Percentiles rank a stretch among this genome's conserved stretches.
These are phyloP conservation scores for Salix arbutifolia DNA, from an alignment of 345 rosid species.

Conservation along the genomic window DNA sequence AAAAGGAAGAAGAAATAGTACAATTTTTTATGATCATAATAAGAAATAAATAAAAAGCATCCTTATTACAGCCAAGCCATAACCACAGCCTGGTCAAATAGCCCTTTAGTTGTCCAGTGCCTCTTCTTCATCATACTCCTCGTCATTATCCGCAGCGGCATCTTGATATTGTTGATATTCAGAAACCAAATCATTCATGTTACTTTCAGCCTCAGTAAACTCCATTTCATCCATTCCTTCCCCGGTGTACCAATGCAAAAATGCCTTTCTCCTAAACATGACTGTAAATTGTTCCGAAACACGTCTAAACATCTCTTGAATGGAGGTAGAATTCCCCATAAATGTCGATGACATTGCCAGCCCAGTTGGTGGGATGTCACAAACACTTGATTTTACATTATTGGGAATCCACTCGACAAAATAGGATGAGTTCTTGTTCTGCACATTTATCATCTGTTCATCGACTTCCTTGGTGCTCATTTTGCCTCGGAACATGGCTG, in stretches of 20 bases:
- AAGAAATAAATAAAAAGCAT: background rate
- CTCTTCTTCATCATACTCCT: constrained; percentile 54
- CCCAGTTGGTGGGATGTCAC: constrained; percentile 74
- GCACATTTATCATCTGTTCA: constrained; percentile 91
- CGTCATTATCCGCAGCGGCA: constrained; percentile 61
- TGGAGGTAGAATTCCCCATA: constrained; percentile 70
- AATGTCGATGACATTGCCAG: constrained; percentile 74
- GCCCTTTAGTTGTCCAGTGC: constrained; percentile 29
- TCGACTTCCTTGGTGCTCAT: constrained; percentile 93
- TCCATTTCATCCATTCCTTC: constrained; percentile 99
- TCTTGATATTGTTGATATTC: constrained; percentile 91
- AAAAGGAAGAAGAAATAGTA: too few relatives aligned
- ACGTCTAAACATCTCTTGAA: constrained; percentile 59
- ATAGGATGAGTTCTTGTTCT: constrained; percentile 86
- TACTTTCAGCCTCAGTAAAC: constrained; percentile 87
- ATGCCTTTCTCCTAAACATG: constrained; percentile 59
- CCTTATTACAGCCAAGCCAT: background rate
- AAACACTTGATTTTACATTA: constrained; percentile 76
- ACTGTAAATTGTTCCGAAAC: constrained; percentile 58
- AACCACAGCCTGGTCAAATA: background rate
- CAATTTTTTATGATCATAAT: background rate
- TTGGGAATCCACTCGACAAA: constrained; percentile 70
- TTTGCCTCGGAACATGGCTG: constrained; percentile 84
- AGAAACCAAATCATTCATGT: constrained; percentile 86
- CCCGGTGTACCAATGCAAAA: constrained; percentile 84